Percentiles rank a stretch among this genome's conserved stretches.
These are phyloP conservation scores for Cytospora leucostoma DNA, from an alignment of 2,329 filamentous ascomycete genomes.

Conservation along the genomic window DNA sequence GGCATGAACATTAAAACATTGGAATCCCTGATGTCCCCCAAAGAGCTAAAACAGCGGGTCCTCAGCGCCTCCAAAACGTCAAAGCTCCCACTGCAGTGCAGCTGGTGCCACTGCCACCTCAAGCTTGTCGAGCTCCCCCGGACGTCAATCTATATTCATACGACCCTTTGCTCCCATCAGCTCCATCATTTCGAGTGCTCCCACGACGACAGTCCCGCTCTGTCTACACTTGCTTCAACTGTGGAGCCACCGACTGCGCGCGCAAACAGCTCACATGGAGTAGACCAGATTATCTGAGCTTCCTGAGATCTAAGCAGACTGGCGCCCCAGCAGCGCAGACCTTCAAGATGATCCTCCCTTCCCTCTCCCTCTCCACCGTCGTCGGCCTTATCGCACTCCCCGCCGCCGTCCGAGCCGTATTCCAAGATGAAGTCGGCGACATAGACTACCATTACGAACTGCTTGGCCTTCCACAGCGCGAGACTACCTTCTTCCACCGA, in stretches of 20 bases:
- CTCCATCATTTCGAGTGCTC: background rate
- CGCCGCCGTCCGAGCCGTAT: constrained; percentile 66
- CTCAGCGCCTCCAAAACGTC: background rate
- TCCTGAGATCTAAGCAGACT: background rate
- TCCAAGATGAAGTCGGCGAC: constrained; percentile 85
- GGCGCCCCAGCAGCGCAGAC: constrained; percentile 17
- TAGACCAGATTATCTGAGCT: background rate
- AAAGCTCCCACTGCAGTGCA: background rate
- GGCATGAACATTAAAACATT: too few species aligned
- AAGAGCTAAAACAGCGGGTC: background rate
- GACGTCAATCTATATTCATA: background rate
- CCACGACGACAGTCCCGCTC: background rate
- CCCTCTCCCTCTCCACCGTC: constrained; percentile 28
- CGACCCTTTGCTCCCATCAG: background rate
- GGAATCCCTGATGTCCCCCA: too few species aligned
- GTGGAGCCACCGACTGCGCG: background rate
- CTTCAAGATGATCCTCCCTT: constrained; percentile 25
- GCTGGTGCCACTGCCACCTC: background rate
- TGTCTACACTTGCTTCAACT: background rate
- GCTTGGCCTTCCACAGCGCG: constrained; percentile 76
- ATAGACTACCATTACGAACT: constrained; percentile 93
- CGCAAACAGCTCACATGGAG: background rate
- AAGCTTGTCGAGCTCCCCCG: background rate
- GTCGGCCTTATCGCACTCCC: constrained; percentile 45
- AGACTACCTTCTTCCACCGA: constrained; percentile 93